Evolutionary conservation across 257 asterid genomes (phyloP).

Genomic region (Fraxinus anomala): DNA sequence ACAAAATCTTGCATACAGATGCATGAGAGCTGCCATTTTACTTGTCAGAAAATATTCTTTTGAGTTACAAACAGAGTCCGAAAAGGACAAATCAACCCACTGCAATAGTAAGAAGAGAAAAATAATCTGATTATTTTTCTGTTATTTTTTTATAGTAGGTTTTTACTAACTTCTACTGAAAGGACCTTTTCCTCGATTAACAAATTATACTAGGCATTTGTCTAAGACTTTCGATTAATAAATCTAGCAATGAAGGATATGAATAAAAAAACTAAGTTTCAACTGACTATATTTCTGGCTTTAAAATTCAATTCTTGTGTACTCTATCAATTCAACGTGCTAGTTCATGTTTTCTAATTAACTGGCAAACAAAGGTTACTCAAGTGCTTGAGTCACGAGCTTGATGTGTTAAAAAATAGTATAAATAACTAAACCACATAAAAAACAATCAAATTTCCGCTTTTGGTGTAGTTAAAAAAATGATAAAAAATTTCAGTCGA

Average conservation of each 20-base stretch:
- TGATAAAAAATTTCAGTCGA: too few species aligned
- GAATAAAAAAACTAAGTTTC: too few species aligned
- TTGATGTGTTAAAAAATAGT: background rate
- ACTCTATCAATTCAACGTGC: background rate
- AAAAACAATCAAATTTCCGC: background rate
- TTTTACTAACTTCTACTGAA: too few species aligned
- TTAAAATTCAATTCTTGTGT: background rate
- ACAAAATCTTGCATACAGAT: background rate
- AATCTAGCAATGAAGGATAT: background rate
- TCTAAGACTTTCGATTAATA: background rate
- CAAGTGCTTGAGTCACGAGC: background rate
- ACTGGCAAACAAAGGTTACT: background rate
- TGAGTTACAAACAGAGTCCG: background rate
- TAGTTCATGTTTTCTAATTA: background rate
- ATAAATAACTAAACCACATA: background rate
- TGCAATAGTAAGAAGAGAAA: background rate
- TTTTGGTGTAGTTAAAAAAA: too few species aligned
- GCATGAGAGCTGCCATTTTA: background rate
- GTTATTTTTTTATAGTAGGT: background rate
- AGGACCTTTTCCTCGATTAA: background rate
- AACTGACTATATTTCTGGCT: background rate
- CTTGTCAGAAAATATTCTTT: background rate
- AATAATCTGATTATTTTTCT: too few species aligned
- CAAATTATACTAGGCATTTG: too few species aligned
- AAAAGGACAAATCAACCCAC: background rate